Base-by-base conservation (phyloP, 352 stramenopile species). In the Phytophthora uliginosa region DNA sequence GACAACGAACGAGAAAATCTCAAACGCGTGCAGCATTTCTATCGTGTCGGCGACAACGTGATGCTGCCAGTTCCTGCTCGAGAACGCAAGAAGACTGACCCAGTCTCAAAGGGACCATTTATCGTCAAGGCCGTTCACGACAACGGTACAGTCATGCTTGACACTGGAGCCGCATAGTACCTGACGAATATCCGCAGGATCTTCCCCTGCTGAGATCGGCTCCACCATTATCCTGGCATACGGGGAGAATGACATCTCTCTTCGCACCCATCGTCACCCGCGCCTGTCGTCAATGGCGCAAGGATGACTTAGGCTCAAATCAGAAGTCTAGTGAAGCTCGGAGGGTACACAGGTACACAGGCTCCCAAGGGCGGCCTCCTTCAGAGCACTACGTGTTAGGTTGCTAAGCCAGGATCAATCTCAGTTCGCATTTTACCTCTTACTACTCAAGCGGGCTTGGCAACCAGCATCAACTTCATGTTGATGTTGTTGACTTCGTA, bases 401-500 rank as follows among this genome's bases (percentile, higher is more conserved):
- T 42, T 24, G n/a, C n/a, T 4, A 38, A 17, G 34, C 34, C 34
- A 42, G 34, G 34, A 42, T 42, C 34, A 48, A 48, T 48, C 40
- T 18, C 13, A 48, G 40, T 48, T 48, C 15, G 40, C 40, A 48
- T 48, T n/a, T 48, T 20, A 20, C 40, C 15, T 18, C 5, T 13
- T 48, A 48, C 40, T 48, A 48, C 40, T 18, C 12, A 20, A 48
- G 38, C 38, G 38, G 38, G 38, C 38, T 47, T 47, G 38, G 38
- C 38, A 47, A 28, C n/a, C 36, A 66, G 6, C 33, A 59, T 52
- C 17, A 10, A n/a, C 48, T 45, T 56, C 59, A 66, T 59, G 13
- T 50, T 50, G 17, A 59, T 53, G 4, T 51, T 34, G 9, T 40
- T 45, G n/a, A 59, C 33, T 9, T 36, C 20, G 8, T 42, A 59